Evolutionary conservation across 495 filamentous ascomycete genomes (phyloP).

Genomic region (Elasticomyces elasticus): DNA sequence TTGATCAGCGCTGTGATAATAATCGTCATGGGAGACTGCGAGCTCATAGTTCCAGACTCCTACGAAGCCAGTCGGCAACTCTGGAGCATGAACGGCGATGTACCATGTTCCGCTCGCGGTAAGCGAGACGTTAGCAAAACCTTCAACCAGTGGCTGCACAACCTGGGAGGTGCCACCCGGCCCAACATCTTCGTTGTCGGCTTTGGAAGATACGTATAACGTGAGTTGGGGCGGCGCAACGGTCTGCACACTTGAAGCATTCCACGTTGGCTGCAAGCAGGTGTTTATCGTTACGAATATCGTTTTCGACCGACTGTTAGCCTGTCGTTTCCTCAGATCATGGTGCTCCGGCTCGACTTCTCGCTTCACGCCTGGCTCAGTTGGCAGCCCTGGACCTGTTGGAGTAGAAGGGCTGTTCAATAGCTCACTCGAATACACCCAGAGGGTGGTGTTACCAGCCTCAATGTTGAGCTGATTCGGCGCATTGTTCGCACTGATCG

Average conservation of each 20-base stretch:
- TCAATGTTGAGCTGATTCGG: constrained; percentile 44
- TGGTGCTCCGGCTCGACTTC: constrained; percentile 1
- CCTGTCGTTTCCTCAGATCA: constrained; percentile 12
- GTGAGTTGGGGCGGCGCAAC: constrained; percentile 56
- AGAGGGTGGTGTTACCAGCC: constrained; percentile 48
- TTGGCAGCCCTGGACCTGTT: constrained; percentile 32
- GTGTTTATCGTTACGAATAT: constrained; percentile 75
- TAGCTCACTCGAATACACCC: constrained; percentile 41
- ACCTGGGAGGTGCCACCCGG: constrained; percentile 41
- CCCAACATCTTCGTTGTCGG: constrained; percentile 57
- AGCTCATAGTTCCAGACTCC: constrained; percentile 67
- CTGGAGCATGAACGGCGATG: constrained; percentile 62
- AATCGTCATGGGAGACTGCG: constrained; percentile 67
- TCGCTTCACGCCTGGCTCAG: constrained; percentile 7
- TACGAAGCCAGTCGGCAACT: constrained; percentile 42
- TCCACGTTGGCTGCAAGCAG: constrained; percentile 57
- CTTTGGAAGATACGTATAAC: constrained; percentile 62
- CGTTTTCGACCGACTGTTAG: constrained; percentile 32
- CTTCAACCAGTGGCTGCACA: constrained; percentile 40
- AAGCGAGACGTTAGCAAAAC: constrained; percentile 51
- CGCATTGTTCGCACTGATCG: constrained; percentile 53
- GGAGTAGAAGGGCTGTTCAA: constrained; percentile 32
- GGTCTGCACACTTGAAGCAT: constrained; percentile 21
- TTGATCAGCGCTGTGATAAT: constrained; percentile 51
- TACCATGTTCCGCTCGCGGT: constrained; percentile 54